Percentiles rank a stretch among this genome's conserved stretches.
phyloP scores from a whole-genome alignment of 441 rosid genomes.

The Corymbia calophylla region DNA sequence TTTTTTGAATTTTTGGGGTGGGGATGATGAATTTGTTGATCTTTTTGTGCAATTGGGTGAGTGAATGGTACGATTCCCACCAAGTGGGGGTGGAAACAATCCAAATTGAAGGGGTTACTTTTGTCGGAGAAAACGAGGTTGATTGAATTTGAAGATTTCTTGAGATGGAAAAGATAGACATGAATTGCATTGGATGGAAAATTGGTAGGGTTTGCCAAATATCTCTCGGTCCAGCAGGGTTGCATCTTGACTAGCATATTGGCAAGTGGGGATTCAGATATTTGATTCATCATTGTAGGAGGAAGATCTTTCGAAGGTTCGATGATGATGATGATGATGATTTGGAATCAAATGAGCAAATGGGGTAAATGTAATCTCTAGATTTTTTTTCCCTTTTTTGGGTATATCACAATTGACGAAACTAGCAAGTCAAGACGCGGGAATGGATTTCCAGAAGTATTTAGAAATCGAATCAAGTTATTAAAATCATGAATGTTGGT shows the following conservation, averaged over 20 bases:
- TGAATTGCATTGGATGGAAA: background rate
- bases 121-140: background rate
- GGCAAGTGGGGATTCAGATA: background rate
- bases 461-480: background rate
- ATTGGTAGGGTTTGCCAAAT: background rate
- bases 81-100: background rate
- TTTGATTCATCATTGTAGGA: background rate
- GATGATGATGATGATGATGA: background rate
- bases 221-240: background rate
- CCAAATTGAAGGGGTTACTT: background rate
- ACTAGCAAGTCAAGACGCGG: rapidly evolving
- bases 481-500: rapidly evolving
- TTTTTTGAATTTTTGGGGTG: background rate
- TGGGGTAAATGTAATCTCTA: background rate
- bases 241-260: background rate
- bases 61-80: background rate
- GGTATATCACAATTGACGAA: background rate
- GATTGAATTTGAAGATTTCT: background rate
- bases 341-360: background rate
- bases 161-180: background rate
- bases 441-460: too few species aligned
- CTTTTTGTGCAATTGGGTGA: background rate
- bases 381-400: rapidly evolving
- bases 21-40: background rate
- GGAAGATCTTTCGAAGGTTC: rapidly evolving